phyloP scores from a whole-genome alignment of 192 early-diverging fungal genomes.

The Chytriomyces hyalinus region DNA sequence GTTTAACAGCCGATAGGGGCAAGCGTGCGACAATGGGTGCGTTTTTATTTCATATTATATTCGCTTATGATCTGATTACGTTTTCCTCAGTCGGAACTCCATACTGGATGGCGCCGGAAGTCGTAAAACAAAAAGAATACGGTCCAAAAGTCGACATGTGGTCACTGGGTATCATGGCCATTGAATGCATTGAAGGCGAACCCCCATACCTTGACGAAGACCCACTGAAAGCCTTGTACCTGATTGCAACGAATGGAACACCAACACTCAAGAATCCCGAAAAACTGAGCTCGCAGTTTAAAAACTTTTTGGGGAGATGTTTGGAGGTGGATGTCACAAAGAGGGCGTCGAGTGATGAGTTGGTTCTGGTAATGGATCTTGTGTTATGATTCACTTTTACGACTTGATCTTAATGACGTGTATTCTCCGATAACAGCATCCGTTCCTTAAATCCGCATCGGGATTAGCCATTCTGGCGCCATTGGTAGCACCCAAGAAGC shows the following conservation, averaged over 20 bases:
- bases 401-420: background rate
- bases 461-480: constrained; percentile 77
- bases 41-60: constrained; percentile 42
- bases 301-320: constrained; percentile 90
- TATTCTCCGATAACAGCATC: constrained; percentile 61
- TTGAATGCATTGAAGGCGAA: constrained; percentile 97
- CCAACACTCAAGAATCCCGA: constrained; percentile 90
- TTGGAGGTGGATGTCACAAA: constrained; percentile 90
- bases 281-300: constrained; percentile 78
- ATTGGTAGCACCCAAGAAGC: constrained; percentile 65
- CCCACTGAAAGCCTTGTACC: constrained; percentile 73
- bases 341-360: constrained; percentile 78
- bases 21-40: constrained; percentile 79
- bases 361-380: constrained; percentile 64
- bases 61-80: constrained; percentile 32
- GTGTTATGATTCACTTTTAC: background rate
- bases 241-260: constrained; percentile 90
- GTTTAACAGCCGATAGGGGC: constrained; percentile 64
- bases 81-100: constrained; percentile 66
- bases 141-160: constrained; percentile 93
- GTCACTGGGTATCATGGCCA: constrained; percentile 97
- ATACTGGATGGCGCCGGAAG: constrained; percentile 99
- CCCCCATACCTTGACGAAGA: constrained; percentile 96
- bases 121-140: constrained; percentile 90
- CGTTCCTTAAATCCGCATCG: constrained; percentile 83